Conservation (phyloP, 2,329 filamentous ascomycete species). For the Rutstroemia sp. region DNA sequence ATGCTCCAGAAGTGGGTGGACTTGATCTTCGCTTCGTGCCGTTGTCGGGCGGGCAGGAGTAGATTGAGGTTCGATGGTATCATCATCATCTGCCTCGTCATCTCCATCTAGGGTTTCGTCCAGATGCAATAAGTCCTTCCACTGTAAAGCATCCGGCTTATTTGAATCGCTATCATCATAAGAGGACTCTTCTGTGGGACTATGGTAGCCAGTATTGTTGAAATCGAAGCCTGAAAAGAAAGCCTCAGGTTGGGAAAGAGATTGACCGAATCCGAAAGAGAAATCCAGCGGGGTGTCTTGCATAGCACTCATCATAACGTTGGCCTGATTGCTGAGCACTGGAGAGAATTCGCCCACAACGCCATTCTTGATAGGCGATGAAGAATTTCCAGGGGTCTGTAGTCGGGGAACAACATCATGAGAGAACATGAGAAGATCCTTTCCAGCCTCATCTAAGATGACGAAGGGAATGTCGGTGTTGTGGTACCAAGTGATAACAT, state of each 20-base stretch:
- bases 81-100: conserved; percentile 7
- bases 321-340: conserved; percentile 59
- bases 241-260: conserved; percentile 66
- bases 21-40: conserved; percentile 39
- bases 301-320: conserved; percentile 66
- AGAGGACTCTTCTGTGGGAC: conserved; percentile 31
- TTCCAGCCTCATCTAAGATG: conserved; percentile 34
- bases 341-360: conserved; percentile 31
- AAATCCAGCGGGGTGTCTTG: conserved; percentile 28
- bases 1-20: conserved; percentile 52
- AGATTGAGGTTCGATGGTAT: conserved; percentile 24
- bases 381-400: not conserved
- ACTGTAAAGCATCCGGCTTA: conserved; percentile 67
- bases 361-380: conserved; percentile 5
- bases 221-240: conserved; percentile 62
- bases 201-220: conserved; percentile 46
- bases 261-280: conserved; percentile 39
- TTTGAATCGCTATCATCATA: conserved; percentile 46
- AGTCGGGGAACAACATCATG: conserved; percentile 26
- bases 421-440: conserved; percentile 35
- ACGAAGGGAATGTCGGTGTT: conserved; percentile 33
- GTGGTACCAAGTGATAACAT: conserved; percentile 28
- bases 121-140: conserved; percentile 44
- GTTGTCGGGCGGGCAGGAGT: conserved; percentile 46
- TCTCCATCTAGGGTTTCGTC: conserved; percentile 6